Evolutionary conservation across 1,139 yeast genomes (phyloP), one percentile per base, ranked within the genome.

Genomic region (Kodamaea fungicola): DNA sequence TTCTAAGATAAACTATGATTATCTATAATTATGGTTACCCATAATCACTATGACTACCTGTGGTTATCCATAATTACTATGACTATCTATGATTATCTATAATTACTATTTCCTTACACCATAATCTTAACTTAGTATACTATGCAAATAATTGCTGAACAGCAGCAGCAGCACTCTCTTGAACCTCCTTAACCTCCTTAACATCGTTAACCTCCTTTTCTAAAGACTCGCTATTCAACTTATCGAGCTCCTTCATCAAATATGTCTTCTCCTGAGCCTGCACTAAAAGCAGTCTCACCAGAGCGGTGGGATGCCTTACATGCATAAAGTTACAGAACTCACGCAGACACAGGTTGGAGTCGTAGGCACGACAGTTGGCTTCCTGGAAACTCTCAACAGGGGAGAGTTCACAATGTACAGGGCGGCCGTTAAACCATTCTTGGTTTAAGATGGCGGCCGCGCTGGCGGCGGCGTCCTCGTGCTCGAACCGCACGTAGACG

Each of bases 311-410:
- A 28, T 73, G 63, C 46, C 82, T 70, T 2, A 83, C 72, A 58
- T 90, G 97, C 76, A 89, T 84, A 58, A 86, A 88, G 59, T 90
- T 90, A 59, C 97, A 90, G 51, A 75, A 74, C 24, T 83, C 88
- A 54, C 97, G 72, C 22, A 71, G 74, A 57, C 97, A 90, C 23
- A 64, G 64, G 29, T 70, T 59, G 4, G 70, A 62, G 34, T 82
- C 89, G 52, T 83, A 80, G 39, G 85, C 88, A 31, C 75, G 55
- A 54, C 97, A 90, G 38, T 79, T 74, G 9, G 95, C 87, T 42
- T 84, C 95, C 31, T 71, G 66, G 49, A 87, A 78, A 52, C 75
- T 80, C 2, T 74, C 65, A 22, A 86, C 94, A 6, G 96, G 95
- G 16, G 89, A 77, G 31, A 87, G 65, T 50, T 87, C 95, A 52